phyloP scores from a whole-genome alignment of 176 grass and related monocot species.

The Oryza australiensis region DNA sequence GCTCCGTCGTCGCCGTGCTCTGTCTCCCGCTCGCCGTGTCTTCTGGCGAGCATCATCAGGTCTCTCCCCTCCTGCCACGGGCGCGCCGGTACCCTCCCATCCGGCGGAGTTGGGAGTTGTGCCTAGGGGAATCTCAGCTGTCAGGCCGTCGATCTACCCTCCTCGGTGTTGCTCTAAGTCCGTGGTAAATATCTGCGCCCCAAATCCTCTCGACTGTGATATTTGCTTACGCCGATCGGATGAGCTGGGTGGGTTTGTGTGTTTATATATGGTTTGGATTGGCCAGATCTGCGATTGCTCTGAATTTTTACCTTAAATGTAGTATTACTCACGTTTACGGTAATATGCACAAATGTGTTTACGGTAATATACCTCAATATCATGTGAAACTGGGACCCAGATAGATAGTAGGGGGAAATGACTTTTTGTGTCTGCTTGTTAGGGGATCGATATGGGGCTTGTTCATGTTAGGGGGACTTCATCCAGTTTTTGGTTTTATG shows the following conservation, averaged over 20 bases:
- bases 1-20: neutral
- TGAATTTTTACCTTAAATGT: neutral
- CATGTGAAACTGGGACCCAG: neutral
- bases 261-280: neutral
- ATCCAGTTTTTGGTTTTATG: neutral
- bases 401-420: neutral
- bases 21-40: neutral
- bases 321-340: neutral
- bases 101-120: neutral
- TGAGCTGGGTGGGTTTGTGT: neutral
- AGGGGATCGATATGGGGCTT: neutral
- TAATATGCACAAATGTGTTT: neutral
- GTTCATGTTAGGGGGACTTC: neutral
- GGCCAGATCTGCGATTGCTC: conserved; percentile 8
- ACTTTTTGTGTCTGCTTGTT: neutral
- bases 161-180: neutral
- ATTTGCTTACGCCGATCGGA: neutral
- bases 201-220: neutral
- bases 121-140: neutral
- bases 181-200: neutral
- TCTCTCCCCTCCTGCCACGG: neutral
- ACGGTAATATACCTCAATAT: neutral
- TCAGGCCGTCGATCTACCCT: neutral
- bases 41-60: neutral
- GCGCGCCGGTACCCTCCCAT: neutral